Evolutionary conservation across 1,139 yeast genomes (phyloP), one percentile per base, ranked within the genome.

Genomic region (Geotrichum klebahnii): DNA sequence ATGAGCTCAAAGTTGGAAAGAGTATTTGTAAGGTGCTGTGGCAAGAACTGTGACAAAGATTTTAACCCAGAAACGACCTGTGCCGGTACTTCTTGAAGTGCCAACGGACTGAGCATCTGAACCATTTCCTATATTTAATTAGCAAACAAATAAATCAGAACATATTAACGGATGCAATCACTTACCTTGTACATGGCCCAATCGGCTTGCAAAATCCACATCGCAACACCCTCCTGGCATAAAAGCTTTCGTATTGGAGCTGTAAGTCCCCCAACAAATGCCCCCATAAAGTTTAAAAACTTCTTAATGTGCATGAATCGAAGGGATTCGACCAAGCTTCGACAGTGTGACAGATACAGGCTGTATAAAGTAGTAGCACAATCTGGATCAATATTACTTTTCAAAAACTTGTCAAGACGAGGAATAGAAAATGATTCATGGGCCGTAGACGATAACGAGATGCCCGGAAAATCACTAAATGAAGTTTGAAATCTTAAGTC

Each of bases 141-240:
- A 31, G 44, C 24, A 28, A 19, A 16, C 23, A 5, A 12, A 16
- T 10, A 14, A 19, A 28, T 19, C 22, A 35, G 12, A 39, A 17
- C n/a, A 46, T n/a, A n/a, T n/a, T n/a, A n/a, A n/a, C n/a, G n/a
- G n/a, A n/a, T n/a, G n/a, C n/a, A n/a, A n/a, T n/a, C n/a, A 34
- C 51, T 71, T 6, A 77, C 70, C 53, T 76, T 77, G 67, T 83
- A 84, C 68, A 82, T 76, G 10, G 76, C 67, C 57, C 76, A 62
- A 64, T 89, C 96, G 62, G 89, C 84, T 41, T 75, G 69, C 44
- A 74, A 63, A 16, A 85, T 75, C 95, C 95, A 86, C 16, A 75
- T 75, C 5, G 72, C 62, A 6, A 82, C 63, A 3, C 67, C 63
- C n/a, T 77, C 77, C 9, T 77, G 69, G 12, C 73, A 71, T 59